Evolutionary conservation across 371 early-diverging fungal genomes (phyloP).

Genomic region (Dichotomocladium elegans): DNA sequence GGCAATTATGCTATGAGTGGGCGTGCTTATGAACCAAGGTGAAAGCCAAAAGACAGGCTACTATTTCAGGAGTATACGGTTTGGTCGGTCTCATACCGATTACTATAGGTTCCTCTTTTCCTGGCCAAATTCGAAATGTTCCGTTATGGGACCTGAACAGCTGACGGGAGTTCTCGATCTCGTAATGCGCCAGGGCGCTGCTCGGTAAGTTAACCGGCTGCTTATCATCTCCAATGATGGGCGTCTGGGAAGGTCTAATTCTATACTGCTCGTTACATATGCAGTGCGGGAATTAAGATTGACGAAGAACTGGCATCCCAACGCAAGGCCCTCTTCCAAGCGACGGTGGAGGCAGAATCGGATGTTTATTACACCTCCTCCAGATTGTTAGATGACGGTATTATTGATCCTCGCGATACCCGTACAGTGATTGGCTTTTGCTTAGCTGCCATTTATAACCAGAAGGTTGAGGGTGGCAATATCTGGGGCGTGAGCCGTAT

Average conservation of each 20-base stretch:
- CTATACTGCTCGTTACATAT: neutral
- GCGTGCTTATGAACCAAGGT: conserved; percentile 69
- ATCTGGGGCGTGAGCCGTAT: conserved; percentile 70
- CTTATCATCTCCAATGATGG: neutral
- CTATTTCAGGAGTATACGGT: neutral
- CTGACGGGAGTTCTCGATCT: conserved; percentile 70
- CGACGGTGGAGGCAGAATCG: conserved; percentile 64
- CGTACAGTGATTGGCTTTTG: conserved; percentile 60
- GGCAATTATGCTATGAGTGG: conserved; percentile 85
- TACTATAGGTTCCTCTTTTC: conserved; percentile 62
- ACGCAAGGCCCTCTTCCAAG: conserved; percentile 59
- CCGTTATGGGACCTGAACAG: conserved; percentile 78
- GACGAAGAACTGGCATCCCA: conserved; percentile 58
- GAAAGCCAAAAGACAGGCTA: neutral
- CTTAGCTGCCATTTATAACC: conserved; percentile 57
- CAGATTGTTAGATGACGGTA: conserved; percentile 64
- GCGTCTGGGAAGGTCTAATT: too few species aligned
- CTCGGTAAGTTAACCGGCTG: conserved; percentile 33
- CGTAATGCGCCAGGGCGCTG: conserved; percentile 66
- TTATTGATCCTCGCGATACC: conserved; percentile 69
- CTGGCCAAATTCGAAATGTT: conserved; percentile 75
- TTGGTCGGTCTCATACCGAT: too few species aligned
- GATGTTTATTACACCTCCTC: conserved; percentile 73
- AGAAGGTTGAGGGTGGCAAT: conserved; percentile 60
- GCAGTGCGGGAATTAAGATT: conserved; percentile 44